Evolutionary conservation across 805 yeast genomes (phyloP), one percentile per base, ranked within the genome.

Genomic region (Pichia cabralensis): DNA sequence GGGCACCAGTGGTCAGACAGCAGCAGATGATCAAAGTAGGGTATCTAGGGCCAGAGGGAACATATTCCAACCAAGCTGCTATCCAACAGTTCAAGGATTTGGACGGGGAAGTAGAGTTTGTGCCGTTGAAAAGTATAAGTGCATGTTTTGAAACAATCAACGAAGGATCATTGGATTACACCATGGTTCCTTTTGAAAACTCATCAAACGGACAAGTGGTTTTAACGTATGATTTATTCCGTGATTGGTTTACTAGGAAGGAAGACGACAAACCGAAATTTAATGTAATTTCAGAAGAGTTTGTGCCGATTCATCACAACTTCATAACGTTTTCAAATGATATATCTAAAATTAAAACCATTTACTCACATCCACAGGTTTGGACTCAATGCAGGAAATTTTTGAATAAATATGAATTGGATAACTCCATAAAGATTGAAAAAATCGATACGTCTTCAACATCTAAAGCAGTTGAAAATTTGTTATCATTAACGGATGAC

Each of bases 311-410:
- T 39, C 79, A 76, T 38, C 97, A 92, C 60, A 79, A 80, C 53
- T 62, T 89, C 25, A 61, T 77, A 40, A 58, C 77, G 5, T 61
- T 54, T 42, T 65, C 71, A 8, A 46, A 50, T 30, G 64, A 63
- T 22, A 44, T 79, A 3, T 43, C 53, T 1, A 53, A 65, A 11
- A 68, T 86, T 33, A 56, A 52, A 12, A 70, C 65, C 22, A 69
- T 89, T 14, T 83, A 82, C 59, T 82, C 96, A 3, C 98, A 89
- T 57, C 96, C 98, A 2, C 98, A 89, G 55, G 98, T 88, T 0
- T 89, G 98, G 98, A 94, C 96, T 8, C 98, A 89, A 53, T 78
- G 83, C 32, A 61, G 68, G 3, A 53, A 61, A 16, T 92, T 82
- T 61, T 52, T 81, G 27, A 50, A 61, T 14, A 39, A 50, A 26